Evolutionary conservation across 1,284 basidiomycete species (phyloP).

Genomic region (Microbotryomycetes sp.): DNA sequence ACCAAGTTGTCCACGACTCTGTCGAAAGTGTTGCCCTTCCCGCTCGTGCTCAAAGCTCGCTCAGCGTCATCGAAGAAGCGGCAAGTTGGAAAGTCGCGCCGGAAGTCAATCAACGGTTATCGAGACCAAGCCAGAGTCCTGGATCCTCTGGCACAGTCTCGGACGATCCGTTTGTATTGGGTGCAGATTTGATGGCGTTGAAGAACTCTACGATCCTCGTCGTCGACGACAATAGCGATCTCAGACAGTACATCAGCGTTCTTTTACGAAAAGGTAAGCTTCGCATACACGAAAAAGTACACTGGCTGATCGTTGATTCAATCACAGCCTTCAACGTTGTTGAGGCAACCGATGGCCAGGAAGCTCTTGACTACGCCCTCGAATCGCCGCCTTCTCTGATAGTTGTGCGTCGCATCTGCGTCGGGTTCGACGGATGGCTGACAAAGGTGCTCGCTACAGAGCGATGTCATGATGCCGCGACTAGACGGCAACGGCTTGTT

Average conservation of each 20-base stretch:
- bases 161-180: constrained; percentile 10
- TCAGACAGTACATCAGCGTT: neutral
- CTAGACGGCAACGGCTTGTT: constrained; percentile 1
- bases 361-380: constrained; percentile 31
- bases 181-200: constrained; percentile 12
- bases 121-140: neutral
- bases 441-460: neutral
- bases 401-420: neutral
- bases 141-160: neutral
- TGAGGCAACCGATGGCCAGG: constrained; percentile 27
- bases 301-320: constrained; percentile 17
- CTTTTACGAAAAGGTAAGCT: neutral
- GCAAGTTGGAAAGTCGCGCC: constrained; percentile 8
- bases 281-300: constrained; percentile 17
- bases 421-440: neutral
- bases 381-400: constrained; percentile 30
- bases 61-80: constrained; percentile 27
- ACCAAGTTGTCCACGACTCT: constrained; percentile 18
- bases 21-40: constrained; percentile 3
- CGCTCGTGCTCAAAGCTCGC: constrained; percentile 8
- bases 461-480: constrained; percentile 6
- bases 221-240: constrained; percentile 23
- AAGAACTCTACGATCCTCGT: constrained; percentile 21
- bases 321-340: constrained; percentile 32
- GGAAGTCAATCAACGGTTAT: neutral